Base-by-base conservation (phyloP, 345 rosid species). In the Eucalyptus coolabah region DNA sequence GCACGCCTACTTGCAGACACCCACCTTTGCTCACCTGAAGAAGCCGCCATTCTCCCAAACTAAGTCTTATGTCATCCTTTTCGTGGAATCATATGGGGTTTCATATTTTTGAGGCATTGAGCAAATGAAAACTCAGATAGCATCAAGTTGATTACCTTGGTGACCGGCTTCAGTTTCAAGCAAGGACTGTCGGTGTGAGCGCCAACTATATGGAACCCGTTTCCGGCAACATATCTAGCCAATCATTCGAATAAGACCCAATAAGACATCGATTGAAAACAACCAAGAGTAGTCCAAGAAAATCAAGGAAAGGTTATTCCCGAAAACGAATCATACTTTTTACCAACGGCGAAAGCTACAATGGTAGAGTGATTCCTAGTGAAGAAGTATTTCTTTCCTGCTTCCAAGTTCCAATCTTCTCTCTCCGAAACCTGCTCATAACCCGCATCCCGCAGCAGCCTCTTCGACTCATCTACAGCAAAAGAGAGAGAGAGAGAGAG, bases 161-260 rank as follows among this genome's bases (percentile, higher is more conserved):
- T 94, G 88, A 98, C 93, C 87, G 99, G 99, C 95, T 98, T 98
- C 90, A 98, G 89, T 91, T 97, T 98, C 50, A 97, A 80, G 90
- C 99, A 98, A 91, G 99, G 99, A 92, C 99, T 98, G 88, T 98
- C 99, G 30, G 99, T 96, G 86, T 98, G 99, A 18, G 99, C 99
- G 80, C 99, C 99, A 1, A 98, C 92, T 12, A 96, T 92, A 90
- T 94, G 94, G 90, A 98, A 96, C 53, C 99, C 99, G 88, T 97
- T 97, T 54, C 99, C 99, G 89, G 99, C 96, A 86, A 92, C 98
- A 91, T 95, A 98, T 90, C 99, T 98, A 30, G 83, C 47, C 9
- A 77, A 40, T 77, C 5, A 88, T 40, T 69, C 63, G 37, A 17
- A 67, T 37, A 24, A 69, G 50, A 67, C 50, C 4, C 86, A 11